phyloP scores from a whole-genome alignment of 129 eudicot genomes.

The Heracleum sosnowskyi region DNA sequence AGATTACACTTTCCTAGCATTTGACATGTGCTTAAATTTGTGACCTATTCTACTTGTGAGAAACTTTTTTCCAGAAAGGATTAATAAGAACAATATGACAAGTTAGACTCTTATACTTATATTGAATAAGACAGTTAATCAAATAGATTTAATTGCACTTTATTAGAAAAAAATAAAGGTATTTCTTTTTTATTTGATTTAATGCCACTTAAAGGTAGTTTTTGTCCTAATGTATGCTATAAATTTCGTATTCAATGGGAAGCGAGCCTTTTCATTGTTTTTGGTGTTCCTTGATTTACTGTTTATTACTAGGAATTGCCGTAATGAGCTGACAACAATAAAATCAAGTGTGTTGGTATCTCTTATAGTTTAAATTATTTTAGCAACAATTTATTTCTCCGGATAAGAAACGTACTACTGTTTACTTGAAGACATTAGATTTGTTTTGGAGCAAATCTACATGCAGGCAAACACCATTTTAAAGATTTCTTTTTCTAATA shows the following conservation, averaged over 20 bases:
- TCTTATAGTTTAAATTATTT: background rate
- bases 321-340: too few species aligned
- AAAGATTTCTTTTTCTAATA: too few species aligned
- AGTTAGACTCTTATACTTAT: too few species aligned
- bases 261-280: background rate
- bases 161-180: too few species aligned
- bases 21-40: too few species aligned
- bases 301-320: background rate
- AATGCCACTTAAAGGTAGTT: background rate
- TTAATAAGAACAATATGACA: too few species aligned
- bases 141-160: too few species aligned
- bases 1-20: background rate
- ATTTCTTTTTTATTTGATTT: too few species aligned
- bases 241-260: background rate
- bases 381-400: background rate
- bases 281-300: background rate
- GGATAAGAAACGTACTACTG: background rate
- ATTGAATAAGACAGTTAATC: too few species aligned
- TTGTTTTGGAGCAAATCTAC: background rate
- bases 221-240: background rate
- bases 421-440: background rate
- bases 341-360: too few species aligned
- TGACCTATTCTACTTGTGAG: background rate
- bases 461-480: too few species aligned
- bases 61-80: background rate